These are phyloP conservation scores for Auriscalpium orientale DNA, from an alignment of 768 basidiomycete genomes.

Conservation along the genomic window DNA sequence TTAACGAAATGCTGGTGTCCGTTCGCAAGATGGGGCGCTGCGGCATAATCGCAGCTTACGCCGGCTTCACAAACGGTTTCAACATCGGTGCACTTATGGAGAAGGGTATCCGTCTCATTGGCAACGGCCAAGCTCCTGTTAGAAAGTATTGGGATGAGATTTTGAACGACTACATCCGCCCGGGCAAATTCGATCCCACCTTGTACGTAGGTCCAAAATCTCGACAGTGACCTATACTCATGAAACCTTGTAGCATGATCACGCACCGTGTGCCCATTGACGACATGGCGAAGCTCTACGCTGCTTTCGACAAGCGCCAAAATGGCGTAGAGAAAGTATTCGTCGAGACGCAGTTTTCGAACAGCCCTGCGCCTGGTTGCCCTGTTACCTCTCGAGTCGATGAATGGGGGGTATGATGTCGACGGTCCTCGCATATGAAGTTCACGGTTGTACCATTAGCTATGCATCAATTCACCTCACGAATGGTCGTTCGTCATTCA, in stretches of 20 bases:
- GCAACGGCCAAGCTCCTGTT: constrained; percentile 70
- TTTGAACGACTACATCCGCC: constrained; percentile 52
- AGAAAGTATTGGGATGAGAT: constrained; percentile 71
- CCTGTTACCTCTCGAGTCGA: constrained; percentile 46
- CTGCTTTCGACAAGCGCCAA: constrained; percentile 50
- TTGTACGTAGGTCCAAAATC: constrained; percentile 33
- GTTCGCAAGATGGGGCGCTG: constrained; percentile 43
- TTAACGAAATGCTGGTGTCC: constrained; percentile 42
- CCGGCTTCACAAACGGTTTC: constrained; percentile 58
- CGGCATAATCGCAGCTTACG: constrained; percentile 64
- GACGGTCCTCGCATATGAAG: too few species aligned
- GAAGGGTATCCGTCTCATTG: constrained; percentile 63
- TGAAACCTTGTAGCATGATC: constrained; percentile 30
- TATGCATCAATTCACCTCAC: too few species aligned
- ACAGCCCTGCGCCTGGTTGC: constrained; percentile 39
- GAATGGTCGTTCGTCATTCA: too few species aligned
- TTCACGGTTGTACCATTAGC: too few species aligned
- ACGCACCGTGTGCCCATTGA: constrained; percentile 58
- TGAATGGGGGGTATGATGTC: constrained; percentile 29
- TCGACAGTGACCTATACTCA: background rate
- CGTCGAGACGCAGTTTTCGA: constrained; percentile 54
- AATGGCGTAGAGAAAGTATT: constrained; percentile 66
- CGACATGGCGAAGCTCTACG: constrained; percentile 58
- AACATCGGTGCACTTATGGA: constrained; percentile 75
- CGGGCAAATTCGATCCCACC: constrained; percentile 58